Conservation (phyloP, 208 protist genomes). For the Leishmania tarentolae region DNA sequence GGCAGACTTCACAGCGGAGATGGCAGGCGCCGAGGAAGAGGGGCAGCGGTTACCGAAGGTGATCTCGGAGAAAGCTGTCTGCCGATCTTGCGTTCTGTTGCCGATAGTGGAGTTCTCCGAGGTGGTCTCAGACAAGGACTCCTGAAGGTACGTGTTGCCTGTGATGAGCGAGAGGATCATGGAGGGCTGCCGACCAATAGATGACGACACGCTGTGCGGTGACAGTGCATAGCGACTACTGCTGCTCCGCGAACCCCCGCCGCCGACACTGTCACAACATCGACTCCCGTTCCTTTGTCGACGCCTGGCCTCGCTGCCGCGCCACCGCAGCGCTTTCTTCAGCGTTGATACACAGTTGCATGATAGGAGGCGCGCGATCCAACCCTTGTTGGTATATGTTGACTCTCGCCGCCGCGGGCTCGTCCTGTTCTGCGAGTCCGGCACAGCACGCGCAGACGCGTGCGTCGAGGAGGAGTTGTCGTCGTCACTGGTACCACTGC, state of each 20-base stretch:
- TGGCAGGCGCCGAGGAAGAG: not conserved
- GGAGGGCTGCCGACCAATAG: conserved; percentile 14
- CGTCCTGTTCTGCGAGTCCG: not conserved
- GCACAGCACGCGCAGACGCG: not conserved
- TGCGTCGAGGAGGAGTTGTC: not conserved
- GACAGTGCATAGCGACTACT: not conserved
- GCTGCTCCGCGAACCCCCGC: not conserved
- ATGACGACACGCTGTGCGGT: not conserved
- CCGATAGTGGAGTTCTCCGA: not conserved
- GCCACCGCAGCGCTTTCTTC: not conserved
- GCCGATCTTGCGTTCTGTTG: not conserved
- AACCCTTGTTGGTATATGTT: not conserved
- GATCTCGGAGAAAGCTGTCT: not conserved
- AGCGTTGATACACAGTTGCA: not conserved
- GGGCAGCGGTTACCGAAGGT: not conserved
- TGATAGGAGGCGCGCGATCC: not conserved
- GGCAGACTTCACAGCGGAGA: not conserved
- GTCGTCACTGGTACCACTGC: not conserved
- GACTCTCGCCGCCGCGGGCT: not conserved
- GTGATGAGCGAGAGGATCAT: conserved; percentile 31
- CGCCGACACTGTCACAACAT: not conserved
- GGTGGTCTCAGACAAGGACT: not conserved
- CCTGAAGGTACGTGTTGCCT: not conserved
- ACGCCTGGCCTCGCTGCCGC: not conserved
- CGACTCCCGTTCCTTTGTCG: not conserved